These are phyloP conservation scores for Globisporangium orthogonon DNA, from an alignment of 352 stramenopile genomes.

Conservation along the genomic window DNA sequence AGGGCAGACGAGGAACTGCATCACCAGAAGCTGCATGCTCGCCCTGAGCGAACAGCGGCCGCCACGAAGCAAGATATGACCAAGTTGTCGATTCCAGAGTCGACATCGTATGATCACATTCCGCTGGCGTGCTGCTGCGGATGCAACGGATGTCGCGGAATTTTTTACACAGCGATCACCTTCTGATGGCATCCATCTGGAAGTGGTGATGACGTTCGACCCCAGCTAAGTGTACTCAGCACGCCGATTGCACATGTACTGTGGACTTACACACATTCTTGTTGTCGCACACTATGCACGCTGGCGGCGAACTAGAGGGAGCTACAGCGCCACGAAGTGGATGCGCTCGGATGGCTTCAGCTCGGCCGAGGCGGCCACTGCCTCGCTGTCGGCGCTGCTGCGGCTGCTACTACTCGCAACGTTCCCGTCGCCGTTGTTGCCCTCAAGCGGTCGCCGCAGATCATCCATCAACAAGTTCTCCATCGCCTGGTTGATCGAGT, in stretches of 20 bases:
- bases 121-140: too few species aligned
- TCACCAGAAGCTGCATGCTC: too few species aligned
- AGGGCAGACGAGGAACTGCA: too few species aligned
- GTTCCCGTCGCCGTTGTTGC: background rate
- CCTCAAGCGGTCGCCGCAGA: background rate
- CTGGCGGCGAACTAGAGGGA: too few species aligned
- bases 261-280: background rate
- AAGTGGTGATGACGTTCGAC: background rate
- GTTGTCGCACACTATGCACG: background rate
- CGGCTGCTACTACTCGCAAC: background rate
- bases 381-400: background rate
- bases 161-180: too few species aligned
- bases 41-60: too few species aligned
- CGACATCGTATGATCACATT: too few species aligned
- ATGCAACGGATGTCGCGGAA: too few species aligned
- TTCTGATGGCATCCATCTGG: too few species aligned
- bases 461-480: slow-evolving; percentile 11
- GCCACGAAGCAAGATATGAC: too few species aligned
- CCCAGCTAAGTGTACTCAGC: background rate
- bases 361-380: background rate
- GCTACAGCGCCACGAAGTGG: background rate
- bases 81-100: too few species aligned
- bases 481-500: slow-evolving; percentile 16
- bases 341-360: background rate
- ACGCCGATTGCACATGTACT: too few species aligned